Base-by-base conservation (phyloP, 352 stramenopile species). In the Pythium dissimile region DNA sequence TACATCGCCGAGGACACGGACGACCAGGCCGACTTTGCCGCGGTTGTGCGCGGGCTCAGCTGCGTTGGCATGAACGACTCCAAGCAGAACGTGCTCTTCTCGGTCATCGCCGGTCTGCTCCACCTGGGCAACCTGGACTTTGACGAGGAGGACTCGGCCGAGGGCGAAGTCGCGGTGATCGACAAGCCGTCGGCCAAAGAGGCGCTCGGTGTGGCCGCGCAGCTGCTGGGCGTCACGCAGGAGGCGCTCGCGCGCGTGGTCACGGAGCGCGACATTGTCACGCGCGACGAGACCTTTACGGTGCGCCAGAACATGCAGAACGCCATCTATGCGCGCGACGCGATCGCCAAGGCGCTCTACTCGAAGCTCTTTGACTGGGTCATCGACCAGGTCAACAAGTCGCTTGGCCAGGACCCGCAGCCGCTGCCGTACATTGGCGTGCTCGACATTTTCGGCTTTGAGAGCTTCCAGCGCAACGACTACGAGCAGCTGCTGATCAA, bases 91-190 rank as follows among this genome's bases (percentile, higher is more conserved):
- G 61, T 77, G 13, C 88, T 99, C 6, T 97, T 98, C 71, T 85
- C 74, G 24, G 84, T 98, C 43, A 77, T 97, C 54, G 94, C 94
- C 0, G 95, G 89, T 54, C 78, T 99, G 31, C 67, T 99, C 39
- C 96, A 99, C 73, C 79, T 99, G 32, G 96, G 96, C 46, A 98
- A 99, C 77, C 84, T 99, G 30, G 74, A 95, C 13, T 98, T 98
- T 65, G 84, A 97, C 35, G 85, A 95, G 50, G 85, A 94, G 65
- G 86, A 96, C 51, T 88, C 84, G 20, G 63, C 84, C 4, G 84
- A 94, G 49, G 82, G 82, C 28, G 74, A 94, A 56, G 85, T 82
- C 24, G 80, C 77, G 0, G 72, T 87, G n/a, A 79, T 94, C 42
- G 68, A 93, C 50, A 86, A 86, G 64, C 49, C 73, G 9, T 81